These are phyloP conservation scores for Pythium oligandrum DNA, from an alignment of 352 stramenopile genomes.

Conservation along the genomic window DNA sequence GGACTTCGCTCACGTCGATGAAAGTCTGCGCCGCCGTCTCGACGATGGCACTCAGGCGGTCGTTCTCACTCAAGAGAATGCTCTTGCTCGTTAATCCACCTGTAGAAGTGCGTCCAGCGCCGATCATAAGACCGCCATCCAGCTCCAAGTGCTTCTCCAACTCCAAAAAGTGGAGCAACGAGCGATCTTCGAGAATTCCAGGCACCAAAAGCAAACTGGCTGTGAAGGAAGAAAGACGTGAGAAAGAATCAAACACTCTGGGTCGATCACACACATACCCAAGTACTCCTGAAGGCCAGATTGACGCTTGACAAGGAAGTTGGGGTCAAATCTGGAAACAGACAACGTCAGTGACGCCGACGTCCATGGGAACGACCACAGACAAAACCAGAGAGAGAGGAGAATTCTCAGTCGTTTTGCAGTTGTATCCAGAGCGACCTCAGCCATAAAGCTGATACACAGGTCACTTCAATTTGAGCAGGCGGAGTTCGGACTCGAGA, in stretches of 20 bases:
- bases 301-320: conserved; percentile 77
- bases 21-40: conserved; percentile 72
- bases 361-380: background rate
- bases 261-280: conserved; percentile 20
- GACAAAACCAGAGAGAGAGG: conserved; percentile 1
- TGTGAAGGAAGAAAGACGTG: conserved; percentile 8
- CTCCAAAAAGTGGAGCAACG: conserved; percentile 75
- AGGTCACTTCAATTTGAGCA: no score
- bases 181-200: conserved; percentile 70
- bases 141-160: conserved; percentile 77
- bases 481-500: background rate
- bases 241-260: background rate
- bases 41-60: conserved; percentile 73
- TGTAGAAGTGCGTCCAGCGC: conserved; percentile 31
- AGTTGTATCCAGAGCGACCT: no score
- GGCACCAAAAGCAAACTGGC: conserved; percentile 59
- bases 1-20: conserved; percentile 80
- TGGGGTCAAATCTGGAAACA: conserved; percentile 64
- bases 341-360: background rate
- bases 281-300: conserved; percentile 71
- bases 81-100: conserved; percentile 45
- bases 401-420: background rate
- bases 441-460: no score
- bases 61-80: conserved; percentile 60
- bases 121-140: conserved; percentile 33